These are phyloP conservation scores for Niebla homalea DNA, from an alignment of 495 filamentous ascomycete genomes.

Conservation along the genomic window DNA sequence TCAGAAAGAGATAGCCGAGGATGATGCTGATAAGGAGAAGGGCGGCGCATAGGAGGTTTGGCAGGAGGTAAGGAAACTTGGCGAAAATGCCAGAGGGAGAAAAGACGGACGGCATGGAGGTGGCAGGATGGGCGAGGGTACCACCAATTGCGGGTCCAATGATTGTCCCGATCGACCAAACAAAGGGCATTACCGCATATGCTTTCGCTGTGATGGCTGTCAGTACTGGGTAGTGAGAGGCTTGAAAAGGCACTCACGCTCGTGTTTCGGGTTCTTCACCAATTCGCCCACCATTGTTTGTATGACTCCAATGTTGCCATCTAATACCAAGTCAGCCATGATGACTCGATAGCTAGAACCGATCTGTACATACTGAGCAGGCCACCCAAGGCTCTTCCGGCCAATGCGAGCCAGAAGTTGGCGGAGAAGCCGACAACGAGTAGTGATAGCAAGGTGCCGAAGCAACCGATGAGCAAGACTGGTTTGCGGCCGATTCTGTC, in stretches of 20 bases:
- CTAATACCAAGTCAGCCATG: background rate
- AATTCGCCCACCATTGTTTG: slow-evolving; percentile 88
- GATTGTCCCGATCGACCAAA: slow-evolving; percentile 78
- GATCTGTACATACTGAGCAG: slow-evolving; percentile 37
- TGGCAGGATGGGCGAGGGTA: slow-evolving; percentile 58
- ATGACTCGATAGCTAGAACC: background rate
- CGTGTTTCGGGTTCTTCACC: slow-evolving; percentile 65
- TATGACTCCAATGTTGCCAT: slow-evolving; percentile 81
- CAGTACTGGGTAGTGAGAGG: background rate
- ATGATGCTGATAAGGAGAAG: slow-evolving; percentile 62
- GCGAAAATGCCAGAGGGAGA: slow-evolving; percentile 51
- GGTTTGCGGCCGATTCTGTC: slow-evolving; percentile 78
- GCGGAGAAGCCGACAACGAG: slow-evolving; percentile 70
- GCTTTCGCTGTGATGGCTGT: slow-evolving; percentile 43
- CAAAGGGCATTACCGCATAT: slow-evolving; percentile 77
- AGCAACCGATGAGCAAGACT: slow-evolving; percentile 62
- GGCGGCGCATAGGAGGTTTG: slow-evolving; percentile 62
- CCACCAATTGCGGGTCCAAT: slow-evolving; percentile 73
- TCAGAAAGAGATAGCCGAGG: slow-evolving; percentile 56
- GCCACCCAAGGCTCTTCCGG: slow-evolving; percentile 64
- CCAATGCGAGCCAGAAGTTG: slow-evolving; percentile 65
- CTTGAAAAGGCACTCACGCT: slow-evolving; percentile 44
- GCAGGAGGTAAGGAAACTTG: slow-evolving; percentile 69
- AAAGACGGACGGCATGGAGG: slow-evolving; percentile 53
- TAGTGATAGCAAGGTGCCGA: slow-evolving; percentile 67